These are phyloP conservation scores for Delphinella strobiligena DNA, from an alignment of 2,329 filamentous ascomycete genomes.

Conservation along the genomic window DNA sequence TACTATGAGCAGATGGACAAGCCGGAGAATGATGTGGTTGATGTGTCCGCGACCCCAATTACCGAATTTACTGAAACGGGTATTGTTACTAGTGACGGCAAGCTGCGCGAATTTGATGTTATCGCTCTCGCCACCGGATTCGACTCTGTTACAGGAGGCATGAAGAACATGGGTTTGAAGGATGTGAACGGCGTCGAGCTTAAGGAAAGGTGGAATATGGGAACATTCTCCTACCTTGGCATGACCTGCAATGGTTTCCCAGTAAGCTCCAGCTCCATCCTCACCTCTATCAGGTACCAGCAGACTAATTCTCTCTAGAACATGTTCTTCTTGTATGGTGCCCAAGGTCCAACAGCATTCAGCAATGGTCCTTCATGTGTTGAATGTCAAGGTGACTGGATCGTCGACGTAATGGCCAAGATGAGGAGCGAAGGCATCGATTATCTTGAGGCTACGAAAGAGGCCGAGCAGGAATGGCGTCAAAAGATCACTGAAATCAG, in stretches of 20 bases:
- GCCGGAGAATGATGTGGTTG: constrained; percentile 30
- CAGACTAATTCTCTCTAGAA: constrained; percentile 7
- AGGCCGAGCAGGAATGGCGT: constrained; percentile 31
- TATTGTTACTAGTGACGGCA: constrained; percentile 29
- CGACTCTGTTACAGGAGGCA: constrained; percentile 34
- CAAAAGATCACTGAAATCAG: constrained; percentile 27
- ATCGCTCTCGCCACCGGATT: constrained; percentile 37
- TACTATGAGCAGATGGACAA: constrained; percentile 35
- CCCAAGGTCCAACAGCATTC: constrained; percentile 35
- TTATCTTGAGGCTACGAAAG: constrained; percentile 28
- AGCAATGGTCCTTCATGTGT: constrained; percentile 34
- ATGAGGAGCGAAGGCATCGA: constrained; percentile 24
- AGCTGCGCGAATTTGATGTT: constrained; percentile 31
- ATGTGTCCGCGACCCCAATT: constrained; percentile 31
- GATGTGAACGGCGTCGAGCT: constrained; percentile 26
- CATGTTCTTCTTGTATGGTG: constrained; percentile 28
- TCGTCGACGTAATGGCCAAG: constrained; percentile 30
- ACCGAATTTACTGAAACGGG: constrained; percentile 31
- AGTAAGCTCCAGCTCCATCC: constrained; percentile 1
- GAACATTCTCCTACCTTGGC: constrained; percentile 31
- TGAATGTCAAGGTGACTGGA: constrained; percentile 33
- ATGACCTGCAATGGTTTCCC: constrained; percentile 29
- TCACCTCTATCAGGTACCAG: neutral
- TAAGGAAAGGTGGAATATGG: constrained; percentile 30
- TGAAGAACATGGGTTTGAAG: constrained; percentile 26